Conservation (phyloP, 176 grass and related monocot species). For the Eragrostis nindensis region DNA sequence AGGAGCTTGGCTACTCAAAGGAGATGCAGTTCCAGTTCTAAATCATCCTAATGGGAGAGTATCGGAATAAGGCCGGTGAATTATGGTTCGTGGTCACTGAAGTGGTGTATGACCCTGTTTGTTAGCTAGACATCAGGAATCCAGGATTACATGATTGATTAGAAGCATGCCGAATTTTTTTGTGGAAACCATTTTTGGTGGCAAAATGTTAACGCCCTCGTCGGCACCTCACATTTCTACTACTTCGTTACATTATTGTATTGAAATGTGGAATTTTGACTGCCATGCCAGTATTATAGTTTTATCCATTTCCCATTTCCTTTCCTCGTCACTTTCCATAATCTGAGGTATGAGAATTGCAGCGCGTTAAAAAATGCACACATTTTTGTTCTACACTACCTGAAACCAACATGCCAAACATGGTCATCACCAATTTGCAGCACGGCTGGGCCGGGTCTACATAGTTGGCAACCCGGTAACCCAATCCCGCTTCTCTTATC, state of each 20-base stretch:
- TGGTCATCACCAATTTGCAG: too few species aligned
- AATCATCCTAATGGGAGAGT: neutral
- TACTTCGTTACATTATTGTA: constrained; percentile 15
- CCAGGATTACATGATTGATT: constrained; percentile 1
- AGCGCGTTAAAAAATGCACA: neutral
- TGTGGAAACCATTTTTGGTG: constrained; percentile 13
- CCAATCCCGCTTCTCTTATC: constrained; percentile 49
- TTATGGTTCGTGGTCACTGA: neutral
- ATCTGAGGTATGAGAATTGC: too few species aligned
- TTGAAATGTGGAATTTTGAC: constrained; percentile 19
- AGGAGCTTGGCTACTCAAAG: constrained; percentile 85
- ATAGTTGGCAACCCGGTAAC: constrained; percentile 4
- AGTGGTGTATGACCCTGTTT: neutral
- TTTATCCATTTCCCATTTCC: too few species aligned
- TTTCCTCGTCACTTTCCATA: too few species aligned
- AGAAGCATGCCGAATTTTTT: neutral
- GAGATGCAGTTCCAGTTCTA: constrained; percentile 99
- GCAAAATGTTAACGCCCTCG: neutral
- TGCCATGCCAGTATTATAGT: neutral
- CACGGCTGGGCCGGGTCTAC: too few species aligned
- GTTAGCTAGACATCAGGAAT: constrained; percentile 15
- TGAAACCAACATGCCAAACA: neutral
- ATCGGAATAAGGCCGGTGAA: constrained; percentile 30
- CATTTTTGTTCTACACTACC: neutral
- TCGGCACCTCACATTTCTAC: neutral